Evolutionary conservation across 139 green algal species (phyloP).

Genomic region (Trebouxia sp.): DNA sequence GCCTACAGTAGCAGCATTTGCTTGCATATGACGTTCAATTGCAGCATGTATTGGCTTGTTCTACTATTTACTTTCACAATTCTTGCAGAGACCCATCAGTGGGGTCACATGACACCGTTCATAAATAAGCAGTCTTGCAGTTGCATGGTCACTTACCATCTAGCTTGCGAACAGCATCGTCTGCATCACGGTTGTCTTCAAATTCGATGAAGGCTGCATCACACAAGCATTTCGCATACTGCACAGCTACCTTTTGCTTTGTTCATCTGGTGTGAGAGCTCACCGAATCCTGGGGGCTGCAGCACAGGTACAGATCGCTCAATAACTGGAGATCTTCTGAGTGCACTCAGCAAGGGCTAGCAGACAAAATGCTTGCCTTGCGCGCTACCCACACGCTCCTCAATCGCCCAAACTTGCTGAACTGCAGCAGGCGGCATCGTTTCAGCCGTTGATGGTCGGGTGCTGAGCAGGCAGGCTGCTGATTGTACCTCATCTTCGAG

Average conservation of each 20-base stretch:
- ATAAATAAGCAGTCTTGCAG: not conserved
- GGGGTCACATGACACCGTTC: too few species aligned
- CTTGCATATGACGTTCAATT: too few species aligned
- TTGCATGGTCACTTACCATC: conserved; percentile 39
- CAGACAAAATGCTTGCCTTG: conserved; percentile 28
- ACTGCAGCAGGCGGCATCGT: conserved; percentile 33
- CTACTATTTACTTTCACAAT: too few species aligned
- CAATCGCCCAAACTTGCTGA: conserved; percentile 44
- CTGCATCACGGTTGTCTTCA: conserved; percentile 52
- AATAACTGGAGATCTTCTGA: not conserved
- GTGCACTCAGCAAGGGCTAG: not conserved
- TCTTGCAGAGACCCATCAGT: too few species aligned
- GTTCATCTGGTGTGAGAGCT: not conserved
- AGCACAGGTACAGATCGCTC: too few species aligned
- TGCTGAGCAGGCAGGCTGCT: too few species aligned
- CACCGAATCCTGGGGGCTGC: conserved; percentile 52
- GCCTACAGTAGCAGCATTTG: not conserved
- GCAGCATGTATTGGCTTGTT: too few species aligned
- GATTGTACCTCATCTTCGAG: conserved; percentile 21
- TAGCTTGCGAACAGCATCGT: conserved; percentile 51
- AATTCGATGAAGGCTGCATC: conserved; percentile 41
- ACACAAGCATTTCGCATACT: not conserved
- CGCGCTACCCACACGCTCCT: conserved; percentile 58
- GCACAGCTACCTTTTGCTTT: not conserved
- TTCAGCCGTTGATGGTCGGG: too few species aligned